These are phyloP conservation scores for Mortierella sp. DNA, from an alignment of 371 early-diverging fungal species.

Conservation along the genomic window DNA sequence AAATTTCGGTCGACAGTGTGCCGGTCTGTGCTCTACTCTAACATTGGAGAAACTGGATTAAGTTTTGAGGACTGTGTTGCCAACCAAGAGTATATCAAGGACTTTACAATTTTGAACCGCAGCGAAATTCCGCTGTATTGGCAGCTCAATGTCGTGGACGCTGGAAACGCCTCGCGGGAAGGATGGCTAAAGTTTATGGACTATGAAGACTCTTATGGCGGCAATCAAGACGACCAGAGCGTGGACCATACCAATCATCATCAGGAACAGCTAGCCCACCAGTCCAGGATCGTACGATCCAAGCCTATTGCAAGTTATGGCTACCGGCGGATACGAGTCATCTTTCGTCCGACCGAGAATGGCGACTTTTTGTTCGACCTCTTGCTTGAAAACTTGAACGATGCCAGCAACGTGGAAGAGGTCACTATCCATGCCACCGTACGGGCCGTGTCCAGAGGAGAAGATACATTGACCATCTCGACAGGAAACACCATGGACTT, in stretches of 20 bases:
- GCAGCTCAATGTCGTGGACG: constrained; percentile 80
- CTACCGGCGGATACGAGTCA: constrained; percentile 78
- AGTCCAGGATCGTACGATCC: constrained; percentile 24
- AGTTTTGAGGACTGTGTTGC: constrained; percentile 94
- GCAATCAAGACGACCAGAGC: constrained; percentile 36
- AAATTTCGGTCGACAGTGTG: constrained; percentile 89
- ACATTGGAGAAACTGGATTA: constrained; percentile 89
- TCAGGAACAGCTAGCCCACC: constrained; percentile 8
- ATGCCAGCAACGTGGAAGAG: constrained; percentile 83
- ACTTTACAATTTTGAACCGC: constrained; percentile 90
- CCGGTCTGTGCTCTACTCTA: constrained; percentile 88
- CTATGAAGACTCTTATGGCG: constrained; percentile 64
- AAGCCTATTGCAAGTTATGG: constrained; percentile 79
- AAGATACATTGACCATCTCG: constrained; percentile 82
- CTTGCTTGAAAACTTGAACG: constrained; percentile 91
- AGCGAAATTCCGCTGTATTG: constrained; percentile 93
- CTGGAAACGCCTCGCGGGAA: constrained; percentile 61
- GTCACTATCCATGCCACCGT: constrained; percentile 87
- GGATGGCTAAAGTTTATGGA: constrained; percentile 80
- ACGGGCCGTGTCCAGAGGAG: constrained; percentile 73
- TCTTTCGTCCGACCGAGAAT: constrained; percentile 86
- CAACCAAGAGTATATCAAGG: constrained; percentile 88
- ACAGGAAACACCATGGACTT: constrained; percentile 89
- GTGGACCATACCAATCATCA: constrained; percentile 43
- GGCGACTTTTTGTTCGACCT: constrained; percentile 93